phyloP scores from a whole-genome alignment of 768 basidiomycete genomes.

The Exsudoporus frostii region DNA sequence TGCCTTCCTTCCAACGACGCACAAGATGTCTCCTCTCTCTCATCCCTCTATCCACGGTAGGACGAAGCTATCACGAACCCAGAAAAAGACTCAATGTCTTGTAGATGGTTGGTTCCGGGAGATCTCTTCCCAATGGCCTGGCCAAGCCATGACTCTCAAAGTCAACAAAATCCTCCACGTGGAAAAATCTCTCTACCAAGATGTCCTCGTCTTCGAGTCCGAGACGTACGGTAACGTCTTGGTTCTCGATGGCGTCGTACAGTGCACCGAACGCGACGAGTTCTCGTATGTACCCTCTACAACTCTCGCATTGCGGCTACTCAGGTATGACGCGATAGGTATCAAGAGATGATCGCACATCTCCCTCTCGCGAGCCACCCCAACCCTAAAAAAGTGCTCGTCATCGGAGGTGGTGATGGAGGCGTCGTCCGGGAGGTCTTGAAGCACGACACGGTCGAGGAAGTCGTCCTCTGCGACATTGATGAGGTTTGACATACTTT shows the following conservation, averaged over 20 bases:
- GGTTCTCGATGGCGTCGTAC: constrained; percentile 91
- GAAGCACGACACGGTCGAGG: constrained; percentile 86
- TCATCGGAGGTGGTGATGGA: constrained; percentile 97
- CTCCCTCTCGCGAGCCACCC: constrained; percentile 95
- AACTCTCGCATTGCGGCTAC: not conserved
- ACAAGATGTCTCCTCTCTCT: constrained; percentile 51
- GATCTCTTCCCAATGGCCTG: constrained; percentile 93
- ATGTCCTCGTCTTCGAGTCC: constrained; percentile 95
- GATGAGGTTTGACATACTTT: constrained; percentile 64
- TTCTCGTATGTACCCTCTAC: constrained; percentile 75
- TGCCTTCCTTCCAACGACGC: not conserved
- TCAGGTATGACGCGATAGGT: constrained; percentile 44
- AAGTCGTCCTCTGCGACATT: constrained; percentile 96
- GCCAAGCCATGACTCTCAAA: constrained; percentile 95
- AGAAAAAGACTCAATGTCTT: constrained; percentile 8
- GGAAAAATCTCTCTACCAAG: constrained; percentile 92
- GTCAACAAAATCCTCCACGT: constrained; percentile 94
- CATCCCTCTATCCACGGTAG: constrained; percentile 57
- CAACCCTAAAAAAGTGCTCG: constrained; percentile 92
- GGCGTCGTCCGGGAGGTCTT: constrained; percentile 97
- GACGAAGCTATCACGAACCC: not conserved
- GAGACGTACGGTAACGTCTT: constrained; percentile 97
- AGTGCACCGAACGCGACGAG: constrained; percentile 97
- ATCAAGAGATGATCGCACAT: constrained; percentile 99
- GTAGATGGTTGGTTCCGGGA: constrained; percentile 96